These are phyloP conservation scores for Taiwanofungus camphoratus DNA, from an alignment of 1,284 basidiomycete genomes.

Conservation along the genomic window DNA sequence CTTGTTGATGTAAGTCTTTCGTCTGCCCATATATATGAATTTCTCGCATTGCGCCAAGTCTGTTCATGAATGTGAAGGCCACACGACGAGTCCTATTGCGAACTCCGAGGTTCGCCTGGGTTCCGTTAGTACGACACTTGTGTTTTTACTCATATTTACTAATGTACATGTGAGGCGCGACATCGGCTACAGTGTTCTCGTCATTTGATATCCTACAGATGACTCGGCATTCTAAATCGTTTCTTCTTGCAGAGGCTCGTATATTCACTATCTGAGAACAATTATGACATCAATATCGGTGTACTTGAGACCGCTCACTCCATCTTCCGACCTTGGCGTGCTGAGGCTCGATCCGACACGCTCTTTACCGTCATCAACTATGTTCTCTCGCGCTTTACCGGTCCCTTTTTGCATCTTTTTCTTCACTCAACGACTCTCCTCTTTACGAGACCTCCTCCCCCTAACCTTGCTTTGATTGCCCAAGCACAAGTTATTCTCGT, in stretches of 20 bases:
- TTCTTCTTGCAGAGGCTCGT: conserved; percentile 76
- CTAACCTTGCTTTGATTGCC: conserved; percentile 49
- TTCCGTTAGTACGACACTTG: no score
- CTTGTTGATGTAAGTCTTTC: conserved; percentile 44
- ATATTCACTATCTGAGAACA: conserved; percentile 64
- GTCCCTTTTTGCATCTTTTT: conserved; percentile 83
- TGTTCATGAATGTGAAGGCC: no score
- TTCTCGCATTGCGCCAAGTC: no score
- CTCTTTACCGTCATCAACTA: conserved; percentile 93
- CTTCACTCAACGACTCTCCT: conserved; percentile 55
- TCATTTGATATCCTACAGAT: no score
- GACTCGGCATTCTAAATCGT: no score
- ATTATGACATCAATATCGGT: conserved; percentile 85
- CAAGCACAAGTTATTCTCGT: conserved; percentile 76
- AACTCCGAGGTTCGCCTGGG: no score
- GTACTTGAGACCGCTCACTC: conserved; percentile 94
- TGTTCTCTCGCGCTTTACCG: conserved; percentile 81
- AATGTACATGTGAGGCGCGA: no score
- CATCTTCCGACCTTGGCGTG: conserved; percentile 92
- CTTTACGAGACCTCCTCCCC: conserved; percentile 35
- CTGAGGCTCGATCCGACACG: conserved; percentile 82
- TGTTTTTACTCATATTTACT: no score
- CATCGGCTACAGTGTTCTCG: no score
- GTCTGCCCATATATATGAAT: no score
- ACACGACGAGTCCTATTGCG: no score